Evolutionary conservation across 176 grass and related monocot genomes (phyloP).

Genomic region (Oryza nivara): DNA sequence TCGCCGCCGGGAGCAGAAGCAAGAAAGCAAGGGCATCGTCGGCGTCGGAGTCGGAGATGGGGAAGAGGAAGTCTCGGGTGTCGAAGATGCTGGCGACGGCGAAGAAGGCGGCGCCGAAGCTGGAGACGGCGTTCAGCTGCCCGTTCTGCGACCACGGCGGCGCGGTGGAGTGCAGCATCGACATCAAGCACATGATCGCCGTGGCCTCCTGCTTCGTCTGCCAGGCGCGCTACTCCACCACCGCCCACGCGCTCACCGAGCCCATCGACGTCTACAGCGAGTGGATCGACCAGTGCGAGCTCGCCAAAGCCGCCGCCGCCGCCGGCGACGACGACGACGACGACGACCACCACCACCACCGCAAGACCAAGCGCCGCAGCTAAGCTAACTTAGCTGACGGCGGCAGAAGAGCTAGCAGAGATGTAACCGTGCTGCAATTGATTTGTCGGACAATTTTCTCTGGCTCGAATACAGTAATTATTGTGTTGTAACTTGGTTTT

Average conservation of each 20-base stretch:
- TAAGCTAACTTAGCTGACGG: no score
- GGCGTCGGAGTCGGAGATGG: slow-evolving; percentile 11
- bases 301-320: neutral
- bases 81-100: neutral
- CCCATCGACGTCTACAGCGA: slow-evolving; percentile 51
- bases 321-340: neutral
- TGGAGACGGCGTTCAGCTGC: slow-evolving; percentile 38
- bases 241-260: slow-evolving; percentile 38
- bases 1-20: neutral
- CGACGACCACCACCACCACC: no score
- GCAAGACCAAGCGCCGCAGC: neutral
- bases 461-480: no score
- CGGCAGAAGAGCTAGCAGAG: no score
- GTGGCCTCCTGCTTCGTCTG: slow-evolving; percentile 8
- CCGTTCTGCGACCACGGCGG: slow-evolving; percentile 40
- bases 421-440: no score
- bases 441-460: no score
- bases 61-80: slow-evolving; percentile 25
- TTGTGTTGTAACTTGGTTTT: no score
- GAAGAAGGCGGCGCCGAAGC: slow-evolving; percentile 32
- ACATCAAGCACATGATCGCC: slow-evolving; percentile 23
- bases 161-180: slow-evolving; percentile 37
- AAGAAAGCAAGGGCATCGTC: no score
- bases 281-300: slow-evolving; percentile 43
- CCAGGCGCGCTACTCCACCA: slow-evolving; percentile 32